Base-by-base conservation (phyloP, 306 rosid species). In the Senna siamea region DNA sequence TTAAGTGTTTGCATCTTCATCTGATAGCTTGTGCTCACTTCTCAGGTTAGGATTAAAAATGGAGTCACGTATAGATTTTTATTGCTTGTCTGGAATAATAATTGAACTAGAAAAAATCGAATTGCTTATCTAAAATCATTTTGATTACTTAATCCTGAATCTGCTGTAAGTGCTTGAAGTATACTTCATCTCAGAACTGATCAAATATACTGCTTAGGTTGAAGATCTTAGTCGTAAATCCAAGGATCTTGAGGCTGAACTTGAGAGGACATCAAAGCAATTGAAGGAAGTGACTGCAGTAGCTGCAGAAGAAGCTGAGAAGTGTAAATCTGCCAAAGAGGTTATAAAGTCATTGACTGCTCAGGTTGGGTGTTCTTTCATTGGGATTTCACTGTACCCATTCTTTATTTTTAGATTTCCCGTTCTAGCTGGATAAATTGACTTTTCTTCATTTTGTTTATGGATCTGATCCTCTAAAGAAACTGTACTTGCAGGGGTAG, bases 261-360 rank as follows among this genome's bases (percentile, higher is more conserved):
- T 94, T 35, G 91, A 78, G 62, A 88, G 87, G 78, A 87, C 93
- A 74, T 62, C 89, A 80, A 88, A 82, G 70, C 85, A 91, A 74
- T 75, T 91, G 90, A 74, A 85, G 84, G 96, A 92, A 65, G 88
- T 87, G 81, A 85, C 90, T 74, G 81, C 87, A 60, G 79, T 94
- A 78, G 97, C 97, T 56, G 81, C 90, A 51, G 95, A 88, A 55
- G 97, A 94, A 87, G 92, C 95, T 50, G 93, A 80, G 80, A 94
- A 89, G 80, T 85, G 93, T 86, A 87, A 88, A 85, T 89, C 99
- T 76, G 96, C 93, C 5, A 94, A 94, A 84, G 97, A 87, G 80
- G 93, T 88, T 79, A 92, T 91, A 66, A 89, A 88, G 85, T 94
- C 93, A 70, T 82, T 94, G 65, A 86, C 95, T 66, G 73, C 86